phyloP scores from a whole-genome alignment of 2,329 filamentous ascomycete genomes.

The Xylariaceae sp. region DNA sequence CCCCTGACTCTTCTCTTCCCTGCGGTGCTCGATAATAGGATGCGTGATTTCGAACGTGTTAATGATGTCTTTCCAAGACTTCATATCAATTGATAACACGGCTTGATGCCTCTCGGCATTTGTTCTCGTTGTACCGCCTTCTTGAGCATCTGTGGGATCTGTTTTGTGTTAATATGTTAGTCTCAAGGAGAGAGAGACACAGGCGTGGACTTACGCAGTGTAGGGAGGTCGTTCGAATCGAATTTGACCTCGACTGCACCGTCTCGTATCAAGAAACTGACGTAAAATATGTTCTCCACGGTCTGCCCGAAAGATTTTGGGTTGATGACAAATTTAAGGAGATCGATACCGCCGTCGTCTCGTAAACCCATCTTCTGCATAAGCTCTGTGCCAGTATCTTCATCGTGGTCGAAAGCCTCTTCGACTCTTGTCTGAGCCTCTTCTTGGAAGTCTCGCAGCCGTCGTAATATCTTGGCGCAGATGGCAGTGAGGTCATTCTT shows the following conservation, averaged over 20 bases:
- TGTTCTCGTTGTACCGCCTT: constrained; percentile 43
- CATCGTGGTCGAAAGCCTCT: constrained; percentile 40
- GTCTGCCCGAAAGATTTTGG: constrained; percentile 90
- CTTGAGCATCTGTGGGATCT: constrained; percentile 39
- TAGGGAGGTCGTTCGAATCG: constrained; percentile 73
- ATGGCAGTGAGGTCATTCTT: constrained; percentile 76
- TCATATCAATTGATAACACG: constrained; percentile 83
- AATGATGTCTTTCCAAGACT: constrained; percentile 77
- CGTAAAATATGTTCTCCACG: constrained; percentile 94
- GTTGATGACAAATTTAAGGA: constrained; percentile 88
- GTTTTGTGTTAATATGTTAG: constrained; percentile 21
- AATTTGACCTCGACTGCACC: constrained; percentile 71
- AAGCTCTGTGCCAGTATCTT: constrained; percentile 48
- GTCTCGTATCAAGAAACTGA: constrained; percentile 90
- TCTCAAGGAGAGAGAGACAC: neutral
- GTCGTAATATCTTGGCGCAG: constrained; percentile 69
- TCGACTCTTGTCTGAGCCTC: constrained; percentile 47
- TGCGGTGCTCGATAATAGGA: constrained; percentile 80
- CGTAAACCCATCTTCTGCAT: constrained; percentile 67
- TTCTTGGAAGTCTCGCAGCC: constrained; percentile 51
- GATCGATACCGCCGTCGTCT: constrained; percentile 66
- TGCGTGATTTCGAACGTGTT: constrained; percentile 72
- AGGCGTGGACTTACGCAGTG: constrained; percentile 65
- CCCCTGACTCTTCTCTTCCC: constrained; percentile 52
- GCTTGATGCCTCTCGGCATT: constrained; percentile 74